Percentiles rank a stretch among this genome's conserved stretches.
Conservation (phyloP, 768 basidiomycete species). For the Boletus patriciae region DNA sequence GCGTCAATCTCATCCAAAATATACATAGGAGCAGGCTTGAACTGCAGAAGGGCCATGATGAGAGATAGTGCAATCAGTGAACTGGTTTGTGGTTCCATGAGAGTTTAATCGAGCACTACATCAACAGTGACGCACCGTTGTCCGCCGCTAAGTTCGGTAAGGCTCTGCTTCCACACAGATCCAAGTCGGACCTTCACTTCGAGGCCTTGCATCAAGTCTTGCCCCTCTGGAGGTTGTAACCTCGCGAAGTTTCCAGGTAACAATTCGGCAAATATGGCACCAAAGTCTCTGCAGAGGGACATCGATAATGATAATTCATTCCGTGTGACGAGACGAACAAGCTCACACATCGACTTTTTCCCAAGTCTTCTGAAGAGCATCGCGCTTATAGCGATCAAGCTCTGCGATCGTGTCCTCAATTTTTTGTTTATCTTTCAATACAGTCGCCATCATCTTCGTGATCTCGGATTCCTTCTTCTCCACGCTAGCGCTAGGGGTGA, state of each 20-base stretch:
- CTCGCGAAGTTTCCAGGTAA: conserved; percentile 97
- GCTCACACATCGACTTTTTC: conserved; percentile 87
- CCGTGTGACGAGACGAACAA: not conserved
- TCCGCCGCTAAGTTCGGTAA: conserved; percentile 96
- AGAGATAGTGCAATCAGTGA: conserved; percentile 96
- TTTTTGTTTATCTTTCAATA: conserved; percentile 90
- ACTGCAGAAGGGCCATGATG: conserved; percentile 98
- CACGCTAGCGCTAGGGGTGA: conserved; percentile 51
- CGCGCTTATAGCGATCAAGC: conserved; percentile 91
- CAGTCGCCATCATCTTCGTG: conserved; percentile 84
- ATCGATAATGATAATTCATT: not conserved
- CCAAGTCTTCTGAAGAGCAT: conserved; percentile 94
- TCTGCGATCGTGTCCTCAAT: conserved; percentile 93
- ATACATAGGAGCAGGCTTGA: conserved; percentile 99
- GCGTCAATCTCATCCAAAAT: conserved; percentile 99
- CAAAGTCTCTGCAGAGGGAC: conserved; percentile 72
- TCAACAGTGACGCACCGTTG: conserved; percentile 65
- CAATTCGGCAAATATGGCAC: conserved; percentile 92
- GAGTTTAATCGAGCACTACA: not conserved
- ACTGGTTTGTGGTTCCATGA: conserved; percentile 40
- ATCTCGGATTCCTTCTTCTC: conserved; percentile 91
- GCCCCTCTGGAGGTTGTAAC: conserved; percentile 88
- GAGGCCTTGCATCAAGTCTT: conserved; percentile 91
- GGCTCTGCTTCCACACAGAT: conserved; percentile 94
- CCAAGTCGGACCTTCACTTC: conserved; percentile 98